Evolutionary conservation across 305 asterid species (phyloP), one percentile per base, ranked within the genome.

Genomic region (Salvia sclarea): DNA sequence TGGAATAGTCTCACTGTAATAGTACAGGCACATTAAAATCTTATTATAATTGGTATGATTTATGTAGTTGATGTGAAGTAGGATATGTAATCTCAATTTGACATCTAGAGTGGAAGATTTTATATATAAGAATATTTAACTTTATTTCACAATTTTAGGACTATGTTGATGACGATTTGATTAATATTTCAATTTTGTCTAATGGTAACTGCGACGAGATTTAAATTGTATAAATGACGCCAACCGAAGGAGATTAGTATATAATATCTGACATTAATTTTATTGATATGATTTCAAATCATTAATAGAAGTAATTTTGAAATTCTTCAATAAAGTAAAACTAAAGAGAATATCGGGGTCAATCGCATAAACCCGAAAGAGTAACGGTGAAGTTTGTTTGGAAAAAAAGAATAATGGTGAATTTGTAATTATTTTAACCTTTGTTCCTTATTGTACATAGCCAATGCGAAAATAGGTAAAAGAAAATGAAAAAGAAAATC

Each of bases 401-500:
- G n/a, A n/a, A n/a, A n/a, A n/a, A n/a, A n/a, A n/a, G n/a, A n/a
- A n/a, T n/a, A 43, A 44, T 30, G 78, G 64, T 59, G 58, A 20
- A 60, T 17, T 60, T 60, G 78, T 52, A 74, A 74, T 41, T 30
- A 22, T 53, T 6, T 61, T 60, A 52, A 67, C 70, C 33, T 60
- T 66, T 47, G 14, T 2, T 44, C 54, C 54, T 21, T 60, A 60
- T 31, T 48, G 37, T 40, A 9, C 18, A 14, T 44, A 71, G 8
- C 8, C 17, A 3, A 20, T 53, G 49, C 45, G 20, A 64, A 47
- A 75, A 69, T 14, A 48, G 20, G 14, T 1, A 35, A 66, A 57
- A 25, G 3, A 3, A 17, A 41, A 35, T 31, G 10, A 12, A 43
- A 43, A 44, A 43, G 22, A 25, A 43, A 43, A 28, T 5, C 37